These are phyloP conservation scores for Yarrowia osloensis DNA, from an alignment of 805 yeast genomes.

Conservation along the genomic window DNA sequence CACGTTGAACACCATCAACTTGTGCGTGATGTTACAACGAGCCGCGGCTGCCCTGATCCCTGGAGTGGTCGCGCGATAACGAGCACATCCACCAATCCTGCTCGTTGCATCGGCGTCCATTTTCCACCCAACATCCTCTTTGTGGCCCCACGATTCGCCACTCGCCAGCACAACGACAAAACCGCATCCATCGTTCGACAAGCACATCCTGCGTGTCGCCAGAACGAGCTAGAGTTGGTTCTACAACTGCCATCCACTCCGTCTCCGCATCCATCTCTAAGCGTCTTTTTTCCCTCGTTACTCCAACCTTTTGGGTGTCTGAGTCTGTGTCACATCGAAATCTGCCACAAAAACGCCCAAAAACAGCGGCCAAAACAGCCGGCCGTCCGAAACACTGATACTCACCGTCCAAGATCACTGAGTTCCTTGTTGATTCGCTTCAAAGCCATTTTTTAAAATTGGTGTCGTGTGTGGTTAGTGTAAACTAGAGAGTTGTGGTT, in stretches of 20 bases:
- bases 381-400: conserved; percentile 35
- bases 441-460: conserved; percentile 62
- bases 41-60: background rate
- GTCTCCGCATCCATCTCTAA: background rate
- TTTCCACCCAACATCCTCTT: background rate
- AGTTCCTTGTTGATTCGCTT: conserved; percentile 96
- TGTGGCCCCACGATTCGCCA: background rate
- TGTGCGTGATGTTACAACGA: background rate
- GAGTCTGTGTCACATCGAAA: background rate
- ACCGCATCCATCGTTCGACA: background rate
- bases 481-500: conserved; percentile 21
- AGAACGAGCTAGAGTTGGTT: background rate
- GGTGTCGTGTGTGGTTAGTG: conserved; percentile 30
- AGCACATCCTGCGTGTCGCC: background rate
- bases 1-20: background rate
- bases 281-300: background rate
- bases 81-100: background rate
- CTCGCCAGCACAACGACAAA: background rate
- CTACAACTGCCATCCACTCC: background rate
- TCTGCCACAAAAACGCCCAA: background rate
- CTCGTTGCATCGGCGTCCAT: background rate
- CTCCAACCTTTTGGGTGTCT: background rate
- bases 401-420: conserved; percentile 90
- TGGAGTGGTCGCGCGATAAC: background rate
- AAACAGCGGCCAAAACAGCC: background rate